Base-by-base conservation (phyloP, 805 yeast species). In the Scheffersomyces spartinae region DNA sequence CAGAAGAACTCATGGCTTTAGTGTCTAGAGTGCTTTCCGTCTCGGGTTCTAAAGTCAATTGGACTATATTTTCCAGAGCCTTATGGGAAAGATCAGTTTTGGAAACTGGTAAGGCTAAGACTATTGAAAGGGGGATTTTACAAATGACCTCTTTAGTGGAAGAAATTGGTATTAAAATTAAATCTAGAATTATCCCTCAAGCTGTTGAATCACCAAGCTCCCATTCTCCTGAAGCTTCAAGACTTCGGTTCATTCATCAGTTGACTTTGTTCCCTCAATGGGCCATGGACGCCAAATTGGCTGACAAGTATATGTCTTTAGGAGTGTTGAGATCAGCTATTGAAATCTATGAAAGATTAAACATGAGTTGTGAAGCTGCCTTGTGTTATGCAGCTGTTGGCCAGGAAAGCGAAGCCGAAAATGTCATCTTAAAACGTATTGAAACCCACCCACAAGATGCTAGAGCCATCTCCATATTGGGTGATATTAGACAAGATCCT, bases 121-220 rank as follows among this genome's bases (percentile, higher is more conserved):
- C 96, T 1, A 77, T 88, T 13, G 97, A 91, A 53, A 68, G 98
- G 47, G 97, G 97, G 26, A 74, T 86, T 4, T 60, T 91, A 26
- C 98, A 91, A 52, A 75, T 91, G 77, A 88, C 86, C 28, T 76
- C 94, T 3, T 58, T 91, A 21, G 91, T 86, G 15, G 95, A 85
- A 43, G 95, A 86, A 47, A 59, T 84, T 14, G 94, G 88, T 2
- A 64, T 75, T 29, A 68, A 74, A 29, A 71, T 78, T 26, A 60
- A 64, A 27, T 55, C 76, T 6, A 64, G 74, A 25, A 37, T 57
- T 59, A 41, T 70, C 61, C 53, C 81, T 65, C 43, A 46, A 4
- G 45, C 48, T 6, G n/a, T n/a, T n/a, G n/a, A n/a, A n/a, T n/a
- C n/a, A n/a, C n/a, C n/a, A n/a, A n/a, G n/a, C n/a, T n/a, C n/a